Conservation (phyloP, 148 eudicot genomes). For the Dysphania ambrosioides region DNA sequence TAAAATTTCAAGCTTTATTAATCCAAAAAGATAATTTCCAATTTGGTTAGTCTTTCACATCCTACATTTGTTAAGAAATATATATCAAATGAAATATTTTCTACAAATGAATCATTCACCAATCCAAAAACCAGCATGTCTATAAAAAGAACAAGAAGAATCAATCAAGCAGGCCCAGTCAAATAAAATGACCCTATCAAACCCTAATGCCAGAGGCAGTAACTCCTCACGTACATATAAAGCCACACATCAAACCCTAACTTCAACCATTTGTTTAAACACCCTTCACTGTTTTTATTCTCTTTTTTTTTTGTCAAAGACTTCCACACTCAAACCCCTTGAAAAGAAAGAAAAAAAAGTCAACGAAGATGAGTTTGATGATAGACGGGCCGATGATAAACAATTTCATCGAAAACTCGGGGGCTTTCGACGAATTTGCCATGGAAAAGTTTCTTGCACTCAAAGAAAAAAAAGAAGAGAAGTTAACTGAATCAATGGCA, state of each 20-base stretch:
- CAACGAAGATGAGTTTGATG: slow-evolving; percentile 12
- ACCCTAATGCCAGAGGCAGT: slow-evolving; percentile 20
- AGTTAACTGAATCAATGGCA: background rate
- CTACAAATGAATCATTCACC: background rate
- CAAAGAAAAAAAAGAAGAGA: background rate
- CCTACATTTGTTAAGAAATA: background rate
- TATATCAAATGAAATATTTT: background rate
- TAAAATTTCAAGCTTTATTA: too few species aligned
- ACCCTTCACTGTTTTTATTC: slow-evolving; percentile 2
- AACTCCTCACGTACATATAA: slow-evolving; percentile 17
- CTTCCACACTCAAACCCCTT: background rate
- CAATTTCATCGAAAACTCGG: slow-evolving; percentile 15
- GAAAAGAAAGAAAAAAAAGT: background rate
- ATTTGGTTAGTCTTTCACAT: too few species aligned
- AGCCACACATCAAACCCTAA: slow-evolving; percentile 1
- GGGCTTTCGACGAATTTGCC: slow-evolving; percentile 15
- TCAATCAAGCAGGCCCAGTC: background rate
- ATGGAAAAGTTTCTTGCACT: background rate
- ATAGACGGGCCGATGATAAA: slow-evolving; percentile 29
- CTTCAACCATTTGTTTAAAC: background rate
- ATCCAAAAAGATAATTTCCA: too few species aligned
- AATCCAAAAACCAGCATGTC: background rate
- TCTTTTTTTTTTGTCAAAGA: background rate
- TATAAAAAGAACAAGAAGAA: background rate
- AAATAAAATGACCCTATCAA: slow-evolving; percentile 5